Base-by-base conservation (phyloP, 75 land plant genomes). In the Azolla pinnata region DNA sequence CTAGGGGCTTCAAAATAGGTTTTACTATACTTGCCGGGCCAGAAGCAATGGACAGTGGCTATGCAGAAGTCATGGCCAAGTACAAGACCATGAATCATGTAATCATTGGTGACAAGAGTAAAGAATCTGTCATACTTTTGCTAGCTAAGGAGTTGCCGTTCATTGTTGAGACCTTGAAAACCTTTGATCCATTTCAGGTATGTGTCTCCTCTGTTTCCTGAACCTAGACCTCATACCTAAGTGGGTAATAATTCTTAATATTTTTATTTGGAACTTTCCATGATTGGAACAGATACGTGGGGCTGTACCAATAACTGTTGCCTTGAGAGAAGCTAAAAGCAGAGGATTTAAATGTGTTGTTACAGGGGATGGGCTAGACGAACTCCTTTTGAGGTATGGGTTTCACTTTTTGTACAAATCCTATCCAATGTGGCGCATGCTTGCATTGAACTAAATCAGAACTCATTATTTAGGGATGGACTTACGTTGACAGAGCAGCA, bases 151-250 rank as follows among this genome's bases (percentile, higher is more conserved):
- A 47, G 20, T 18, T 47, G 18, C 20, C 18, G 10, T 47, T 47
- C 19, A 4, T 47, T 47, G 50, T 47, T 9, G 50, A 47, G 18
- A 47, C 50, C 10, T 47, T 47, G 20, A 47, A 18, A 47, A 47
- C 20, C 4, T 47, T 47, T 47, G 50, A 47, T 47, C 50, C 50
- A 47, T 20, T 47, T 4, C 50, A 47, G 50, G 50, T 47, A 7
- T 20, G 20, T 20, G 10, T 9, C 18, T 12, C 18, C 3, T 7
- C 18, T 20, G 4, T 47, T 14, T 38, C n/a, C n/a, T n/a, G n/a
- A n/a, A n/a, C n/a, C n/a, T n/a, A n/a, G n/a, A n/a, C n/a, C n/a
- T n/a, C n/a, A n/a, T n/a, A n/a, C n/a, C n/a, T n/a, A n/a, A n/a
- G n/a, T n/a, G n/a, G n/a, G n/a, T n/a, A n/a, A n/a, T n/a, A n/a